Evolutionary conservation across 768 basidiomycete genomes (phyloP).

Genomic region (Tulasnella sp.): DNA sequence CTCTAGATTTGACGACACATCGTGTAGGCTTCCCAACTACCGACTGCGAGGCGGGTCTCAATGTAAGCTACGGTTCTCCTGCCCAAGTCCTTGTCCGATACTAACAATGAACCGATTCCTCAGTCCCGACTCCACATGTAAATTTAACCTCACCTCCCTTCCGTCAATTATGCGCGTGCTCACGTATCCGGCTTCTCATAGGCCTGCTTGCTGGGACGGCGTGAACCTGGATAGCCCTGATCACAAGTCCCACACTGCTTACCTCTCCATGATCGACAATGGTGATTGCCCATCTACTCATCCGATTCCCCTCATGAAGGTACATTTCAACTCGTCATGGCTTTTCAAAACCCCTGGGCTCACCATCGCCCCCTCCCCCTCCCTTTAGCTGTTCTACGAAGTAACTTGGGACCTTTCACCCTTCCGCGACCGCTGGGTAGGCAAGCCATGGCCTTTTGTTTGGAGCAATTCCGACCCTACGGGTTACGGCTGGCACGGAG

Average conservation of each 20-base stretch:
- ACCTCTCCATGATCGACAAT: constrained; percentile 26
- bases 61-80: constrained; percentile 34
- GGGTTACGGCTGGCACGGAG: constrained; percentile 29
- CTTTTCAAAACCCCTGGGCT: background rate
- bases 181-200: background rate
- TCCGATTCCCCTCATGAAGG: constrained; percentile 25
- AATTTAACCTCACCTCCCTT: background rate
- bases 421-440: constrained; percentile 24
- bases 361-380: too few relatives aligned
- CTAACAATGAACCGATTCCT: background rate
- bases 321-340: background rate
- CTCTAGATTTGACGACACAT: too few relatives aligned
- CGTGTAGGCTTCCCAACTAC: constrained; percentile 45
- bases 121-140: background rate
- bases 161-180: background rate
- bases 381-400: constrained; percentile 24
- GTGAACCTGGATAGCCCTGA: constrained; percentile 46
- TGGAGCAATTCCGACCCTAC: constrained; percentile 28
- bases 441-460: constrained; percentile 28
- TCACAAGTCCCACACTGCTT: constrained; percentile 20
- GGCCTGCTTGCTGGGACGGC: constrained; percentile 28
- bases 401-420: constrained; percentile 27
- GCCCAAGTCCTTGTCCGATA: background rate
- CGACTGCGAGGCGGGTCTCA: constrained; percentile 43
- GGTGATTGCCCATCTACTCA: constrained; percentile 24